These are phyloP conservation scores for Hemisphaericaspora subhashii DNA, from an alignment of 1,139 yeast species.

Conservation along the genomic window DNA sequence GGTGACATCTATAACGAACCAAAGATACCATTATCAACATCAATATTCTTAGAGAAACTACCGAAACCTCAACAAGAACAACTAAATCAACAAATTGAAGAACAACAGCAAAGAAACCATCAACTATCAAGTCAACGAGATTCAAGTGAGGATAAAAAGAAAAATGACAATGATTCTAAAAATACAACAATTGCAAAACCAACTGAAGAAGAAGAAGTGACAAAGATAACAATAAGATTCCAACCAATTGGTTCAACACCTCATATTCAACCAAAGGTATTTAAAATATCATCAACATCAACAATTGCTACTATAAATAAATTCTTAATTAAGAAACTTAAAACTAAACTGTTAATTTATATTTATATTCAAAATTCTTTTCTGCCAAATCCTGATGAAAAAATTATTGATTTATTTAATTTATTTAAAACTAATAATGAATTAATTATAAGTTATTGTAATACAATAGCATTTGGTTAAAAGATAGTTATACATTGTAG, in stretches of 20 bases:
- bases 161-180: neutral
- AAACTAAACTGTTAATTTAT: constrained; percentile 25
- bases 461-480: constrained; percentile 58
- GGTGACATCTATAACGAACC: constrained; percentile 12
- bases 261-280: constrained; percentile 48
- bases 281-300: constrained; percentile 48
- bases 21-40: constrained; percentile 26
- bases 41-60: constrained; percentile 21
- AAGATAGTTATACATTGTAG: neutral
- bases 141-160: too few relatives aligned
- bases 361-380: constrained; percentile 60
- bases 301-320: constrained; percentile 45
- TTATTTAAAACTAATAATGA: constrained; percentile 50
- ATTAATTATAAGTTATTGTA: constrained; percentile 55
- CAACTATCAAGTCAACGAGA: neutral
- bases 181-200: neutral
- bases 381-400: constrained; percentile 61
- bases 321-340: constrained; percentile 45
- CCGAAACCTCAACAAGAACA: constrained; percentile 17
- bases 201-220: constrained; percentile 5
- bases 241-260: constrained; percentile 61
- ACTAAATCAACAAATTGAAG: constrained; percentile 8
- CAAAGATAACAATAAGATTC: constrained; percentile 47
- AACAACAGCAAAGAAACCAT: neutral
- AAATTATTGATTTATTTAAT: constrained; percentile 45